Percentiles rank a stretch among this genome's conserved stretches.
Conservation (phyloP, 768 basidiomycete species). For the Calocybe indica region DNA sequence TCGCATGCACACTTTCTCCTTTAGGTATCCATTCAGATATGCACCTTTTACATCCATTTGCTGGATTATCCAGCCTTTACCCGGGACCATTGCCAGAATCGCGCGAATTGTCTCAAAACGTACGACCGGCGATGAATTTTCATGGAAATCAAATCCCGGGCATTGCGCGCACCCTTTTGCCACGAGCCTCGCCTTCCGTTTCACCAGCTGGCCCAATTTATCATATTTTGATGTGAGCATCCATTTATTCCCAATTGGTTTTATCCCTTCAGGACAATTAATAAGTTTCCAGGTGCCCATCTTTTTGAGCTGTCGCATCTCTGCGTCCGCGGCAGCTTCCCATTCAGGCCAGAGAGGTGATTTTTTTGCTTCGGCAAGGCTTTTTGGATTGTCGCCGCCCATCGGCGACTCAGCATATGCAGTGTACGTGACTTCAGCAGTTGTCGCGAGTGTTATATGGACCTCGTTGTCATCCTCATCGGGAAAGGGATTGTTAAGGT, state of each 20-base stretch:
- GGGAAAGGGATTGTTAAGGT: too few relatives aligned
- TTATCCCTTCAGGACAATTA: slow-evolving; percentile 17
- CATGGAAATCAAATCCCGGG: slow-evolving; percentile 27
- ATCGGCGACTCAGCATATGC: slow-evolving; percentile 7
- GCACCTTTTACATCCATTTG: slow-evolving; percentile 9
- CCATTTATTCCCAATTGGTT: slow-evolving; percentile 33
- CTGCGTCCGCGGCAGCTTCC: slow-evolving; percentile 12
- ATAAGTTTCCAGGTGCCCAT: slow-evolving; percentile 25
- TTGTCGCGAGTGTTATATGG: too few relatives aligned
- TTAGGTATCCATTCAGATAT: slow-evolving; percentile 8
- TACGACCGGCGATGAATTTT: slow-evolving; percentile 25
- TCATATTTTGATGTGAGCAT: slow-evolving; percentile 36
- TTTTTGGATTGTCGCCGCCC: slow-evolving; percentile 8
- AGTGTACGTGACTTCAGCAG: slow-evolving; percentile 1
- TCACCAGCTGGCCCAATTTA: slow-evolving; percentile 21
- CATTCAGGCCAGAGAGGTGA: slow-evolving; percentile 14
- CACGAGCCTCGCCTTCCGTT: slow-evolving; percentile 38
- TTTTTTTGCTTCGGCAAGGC: slow-evolving; percentile 12
- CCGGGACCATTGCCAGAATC: slow-evolving; percentile 16
- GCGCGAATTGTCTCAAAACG: slow-evolving; percentile 13
- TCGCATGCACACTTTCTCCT: slow-evolving; percentile 27
- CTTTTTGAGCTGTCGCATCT: slow-evolving; percentile 6
- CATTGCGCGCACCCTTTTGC: slow-evolving; percentile 34
- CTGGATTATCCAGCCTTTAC: slow-evolving; percentile 6
- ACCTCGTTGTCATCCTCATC: too few relatives aligned